Evolutionary conservation across 345 rosid genomes (phyloP), one percentile per base, ranked within the genome.

Genomic region (Eucalyptus cloeziana): DNA sequence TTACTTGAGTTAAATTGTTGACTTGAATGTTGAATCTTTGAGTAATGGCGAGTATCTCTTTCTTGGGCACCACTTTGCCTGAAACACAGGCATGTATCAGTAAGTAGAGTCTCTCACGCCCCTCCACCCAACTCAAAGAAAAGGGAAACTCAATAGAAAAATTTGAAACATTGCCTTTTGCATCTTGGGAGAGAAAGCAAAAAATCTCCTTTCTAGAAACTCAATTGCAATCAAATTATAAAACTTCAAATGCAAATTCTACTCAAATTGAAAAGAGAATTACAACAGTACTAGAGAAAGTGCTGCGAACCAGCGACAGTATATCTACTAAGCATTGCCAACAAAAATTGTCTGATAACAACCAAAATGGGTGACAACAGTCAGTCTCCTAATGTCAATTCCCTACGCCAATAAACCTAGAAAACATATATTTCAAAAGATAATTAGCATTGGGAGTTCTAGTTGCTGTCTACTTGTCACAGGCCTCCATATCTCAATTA

Each of bases 1-100:
- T 93, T 92, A 95, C 97, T 91, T 98, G 99, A 15, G 99, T 97
- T 93, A 98, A 95, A 94, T 98, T 98, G 93, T 94, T 98, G 93
- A 96, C 98, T 94, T 98, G 99, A 86, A 97, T 98, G 93, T 98
- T 98, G 94, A 97, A 96, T 88, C 94, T 95, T 86, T 91, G 94
- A 80, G 94, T 94, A 17, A 94, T 90, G 90, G 95, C 98, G 47
- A 87, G 24, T 25, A 96, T 88, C 25, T 96, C 98, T 90, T 88
- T 96, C 92, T 97, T 98, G 37, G 94, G 91, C 67, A 91, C 92
- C 67, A 62, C 85, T 92, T 89, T 97, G 27, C 98, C 98, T 96
- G 92, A 89, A 92, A 93, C 37, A 91, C 47, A 0, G 47, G 47
- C 47, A 76, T 76, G 83, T 76, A 40, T 76, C 83, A 40, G 83